These are phyloP conservation scores for Coniochaeta sp. DNA, from an alignment of 2,329 filamentous ascomycete species.

Conservation along the genomic window DNA sequence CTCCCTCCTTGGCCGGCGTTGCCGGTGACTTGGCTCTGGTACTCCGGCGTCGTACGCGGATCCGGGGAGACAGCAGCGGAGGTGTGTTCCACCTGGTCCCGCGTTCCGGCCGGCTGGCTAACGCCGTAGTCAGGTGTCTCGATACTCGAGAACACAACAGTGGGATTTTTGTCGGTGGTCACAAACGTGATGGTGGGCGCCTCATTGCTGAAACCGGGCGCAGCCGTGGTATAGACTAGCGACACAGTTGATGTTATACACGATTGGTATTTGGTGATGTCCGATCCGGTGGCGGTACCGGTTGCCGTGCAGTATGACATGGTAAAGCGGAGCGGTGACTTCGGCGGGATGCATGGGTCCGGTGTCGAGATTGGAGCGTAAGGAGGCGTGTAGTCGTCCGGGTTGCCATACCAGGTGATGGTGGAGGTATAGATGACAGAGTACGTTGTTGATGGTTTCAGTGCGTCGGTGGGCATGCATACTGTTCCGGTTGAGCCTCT, in stretches of 20 bases:
- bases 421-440: slow-evolving; percentile 41
- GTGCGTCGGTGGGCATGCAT: neutral
- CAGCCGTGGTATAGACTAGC: slow-evolving; percentile 20
- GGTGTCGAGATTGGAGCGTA: slow-evolving; percentile 32
- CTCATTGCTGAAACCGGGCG: slow-evolving; percentile 9
- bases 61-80: slow-evolving; percentile 2
- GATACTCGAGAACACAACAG: slow-evolving; percentile 34
- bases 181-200: slow-evolving; percentile 32
- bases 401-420: slow-evolving; percentile 38
- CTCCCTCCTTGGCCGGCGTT: neutral
- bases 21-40: neutral
- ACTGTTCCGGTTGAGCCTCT: neutral
- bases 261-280: slow-evolving; percentile 17
- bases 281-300: slow-evolving; percentile 8
- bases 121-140: slow-evolving; percentile 30
- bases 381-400: slow-evolving; percentile 36
- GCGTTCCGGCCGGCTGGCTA: slow-evolving; percentile 12
- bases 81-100: slow-evolving; percentile 9
- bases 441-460: slow-evolving; percentile 22
- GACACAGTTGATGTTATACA: slow-evolving; percentile 18
- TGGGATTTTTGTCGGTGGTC: slow-evolving; percentile 48
- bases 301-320: slow-evolving; percentile 15
- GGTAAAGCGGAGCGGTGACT: slow-evolving; percentile 9
- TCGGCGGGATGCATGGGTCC: slow-evolving; percentile 24
- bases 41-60: slow-evolving; percentile 6